A percentile compares a stretch with the other conserved stretches of the same genome.
Conservation (phyloP, 805 yeast species). For the Saturnispora kantuleensis region DNA sequence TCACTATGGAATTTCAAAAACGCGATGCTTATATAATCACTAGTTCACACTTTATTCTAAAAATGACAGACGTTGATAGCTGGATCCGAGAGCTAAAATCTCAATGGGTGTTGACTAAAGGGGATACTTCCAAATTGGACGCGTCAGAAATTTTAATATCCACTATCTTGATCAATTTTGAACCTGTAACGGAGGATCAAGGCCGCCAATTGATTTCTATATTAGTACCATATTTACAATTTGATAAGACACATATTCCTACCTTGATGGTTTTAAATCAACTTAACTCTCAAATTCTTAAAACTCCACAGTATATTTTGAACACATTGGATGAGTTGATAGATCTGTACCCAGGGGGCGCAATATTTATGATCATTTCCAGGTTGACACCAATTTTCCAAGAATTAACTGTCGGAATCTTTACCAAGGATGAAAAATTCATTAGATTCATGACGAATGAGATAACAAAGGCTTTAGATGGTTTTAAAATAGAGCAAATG, state of each 20-base stretch:
- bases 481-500: conserved; percentile 6
- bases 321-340: conserved; percentile 17
- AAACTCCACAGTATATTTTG: conserved; percentile 15
- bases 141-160: too few relatives aligned
- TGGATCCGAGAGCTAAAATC: too few relatives aligned
- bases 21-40: too few relatives aligned
- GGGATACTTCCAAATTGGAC: too few relatives aligned
- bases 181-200: neutral
- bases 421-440: conserved; percentile 14
- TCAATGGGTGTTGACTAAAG: too few relatives aligned
- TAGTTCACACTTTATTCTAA: too few relatives aligned
- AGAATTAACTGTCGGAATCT: conserved; percentile 12
- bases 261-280: conserved; percentile 8
- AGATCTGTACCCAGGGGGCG: conserved; percentile 10
- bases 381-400: conserved; percentile 19
- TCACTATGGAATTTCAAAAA: too few relatives aligned
- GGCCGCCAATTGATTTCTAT: conserved; percentile 1
- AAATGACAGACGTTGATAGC: too few relatives aligned
- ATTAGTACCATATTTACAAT: conserved; percentile 4
- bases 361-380: conserved; percentile 13
- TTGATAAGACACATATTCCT: conserved; percentile 5
- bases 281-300: conserved; percentile 1
- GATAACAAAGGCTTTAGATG: conserved; percentile 8
- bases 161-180: neutral
- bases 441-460: conserved; percentile 18